Evolutionary conservation across 768 basidiomycete species (phyloP), one percentile per base, ranked within the genome.

Genomic region (Daedalea quercina): DNA sequence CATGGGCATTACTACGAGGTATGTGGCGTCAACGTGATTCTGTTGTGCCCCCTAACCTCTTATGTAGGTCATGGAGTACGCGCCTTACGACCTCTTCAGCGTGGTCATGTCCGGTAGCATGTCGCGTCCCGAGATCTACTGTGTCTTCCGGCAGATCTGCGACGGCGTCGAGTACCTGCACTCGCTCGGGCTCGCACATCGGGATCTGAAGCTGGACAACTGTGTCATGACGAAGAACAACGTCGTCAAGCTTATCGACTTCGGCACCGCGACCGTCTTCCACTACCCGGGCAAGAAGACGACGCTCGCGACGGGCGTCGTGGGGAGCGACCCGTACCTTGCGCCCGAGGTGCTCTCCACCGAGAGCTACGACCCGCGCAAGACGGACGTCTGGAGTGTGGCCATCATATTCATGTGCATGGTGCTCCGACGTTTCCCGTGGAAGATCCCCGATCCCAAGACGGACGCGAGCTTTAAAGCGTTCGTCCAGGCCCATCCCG

Each of bases 91-190:
- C 72, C 84, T 99, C 52, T 99, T 99, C 74, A 91, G 89, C 54
- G 94, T 97, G 65, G 96, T 99, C 77, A 99, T 99, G 96, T 94
- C 94, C 15, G 90, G 92, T 58, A 96, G 93, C 73, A 99, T 99
- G 96, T 82, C 85, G 55, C 87, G 96, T 22, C 94, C 94, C 48
- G 95, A 99, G 70, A 94, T 97, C 51, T 98, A 96, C 74, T 99
- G 96, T 67, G 93, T 98, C 58, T 98, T 98, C 73, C 90, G 94
- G 55, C 96, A 99, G 71, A 97, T 99, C 60, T 91, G 94, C 69
- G 89, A 92, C 62, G 96, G 96, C 52, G 95, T 99, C 57, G 90
- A 95, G 69, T 98, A 99, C 67, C 84, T 99, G 46, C 96, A 99
- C 70, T 87, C 90, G 59, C 85, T 98, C 75, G 96, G 96, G 24